Evolutionary conservation across 1,139 yeast genomes (phyloP).

Genomic region (Blastobotrys malaysiensis): DNA sequence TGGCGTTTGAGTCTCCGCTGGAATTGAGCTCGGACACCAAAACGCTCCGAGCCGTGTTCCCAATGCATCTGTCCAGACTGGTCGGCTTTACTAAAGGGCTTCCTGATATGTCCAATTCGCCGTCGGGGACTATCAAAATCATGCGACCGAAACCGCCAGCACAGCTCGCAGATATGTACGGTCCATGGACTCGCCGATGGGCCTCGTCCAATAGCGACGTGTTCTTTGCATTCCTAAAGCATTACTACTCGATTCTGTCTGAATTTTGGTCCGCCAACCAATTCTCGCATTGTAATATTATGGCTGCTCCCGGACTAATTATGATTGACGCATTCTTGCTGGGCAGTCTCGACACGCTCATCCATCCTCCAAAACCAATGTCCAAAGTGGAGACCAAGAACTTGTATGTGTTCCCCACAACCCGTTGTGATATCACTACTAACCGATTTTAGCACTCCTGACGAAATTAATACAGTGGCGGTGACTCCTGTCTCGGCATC

Average conservation of each 20-base stretch:
- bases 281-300: not conserved
- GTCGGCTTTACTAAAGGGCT: slow-evolving; percentile 21
- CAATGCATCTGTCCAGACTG: slow-evolving; percentile 24
- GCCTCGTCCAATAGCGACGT: slow-evolving; percentile 47
- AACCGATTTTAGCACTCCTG: slow-evolving; percentile 18
- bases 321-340: slow-evolving; percentile 32
- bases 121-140: slow-evolving; percentile 1
- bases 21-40: slow-evolving; percentile 16
- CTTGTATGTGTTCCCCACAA: not conserved
- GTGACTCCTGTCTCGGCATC: slow-evolving; percentile 25
- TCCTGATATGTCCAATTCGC: slow-evolving; percentile 1
- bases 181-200: slow-evolving; percentile 69
- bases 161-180: slow-evolving; percentile 46
- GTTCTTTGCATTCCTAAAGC: slow-evolving; percentile 70
- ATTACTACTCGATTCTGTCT: slow-evolving; percentile 43
- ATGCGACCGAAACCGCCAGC: slow-evolving; percentile 13
- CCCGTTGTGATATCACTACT: not conserved
- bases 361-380: slow-evolving; percentile 14
- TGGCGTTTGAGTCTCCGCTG: slow-evolving; percentile 21
- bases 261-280: slow-evolving; percentile 23
- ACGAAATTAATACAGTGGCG: slow-evolving; percentile 34
- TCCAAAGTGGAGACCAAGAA: not conserved
- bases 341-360: slow-evolving; percentile 29
- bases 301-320: slow-evolving; percentile 36
- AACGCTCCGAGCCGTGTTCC: slow-evolving; percentile 22